phyloP scores from a whole-genome alignment of 306 rosid genomes.

The Lathyrus tuberosus region DNA sequence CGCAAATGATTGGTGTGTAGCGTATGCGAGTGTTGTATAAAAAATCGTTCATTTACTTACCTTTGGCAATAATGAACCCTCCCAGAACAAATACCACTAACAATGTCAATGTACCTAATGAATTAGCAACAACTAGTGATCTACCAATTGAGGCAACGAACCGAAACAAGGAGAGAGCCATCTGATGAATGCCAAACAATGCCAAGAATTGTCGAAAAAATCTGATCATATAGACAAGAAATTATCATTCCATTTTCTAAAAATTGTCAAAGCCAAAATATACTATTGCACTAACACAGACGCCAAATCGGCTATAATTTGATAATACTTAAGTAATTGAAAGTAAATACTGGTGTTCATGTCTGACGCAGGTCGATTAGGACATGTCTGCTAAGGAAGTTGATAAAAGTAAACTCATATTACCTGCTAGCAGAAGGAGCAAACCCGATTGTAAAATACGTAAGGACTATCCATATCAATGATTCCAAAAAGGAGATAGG shows the following conservation, averaged over 20 bases:
- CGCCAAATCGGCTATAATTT: not conserved
- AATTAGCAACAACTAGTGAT: constrained; percentile 53
- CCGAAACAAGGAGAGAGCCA: constrained; percentile 66
- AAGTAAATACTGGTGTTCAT: not conserved
- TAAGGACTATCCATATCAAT: constrained; percentile 64
- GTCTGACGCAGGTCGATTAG: not conserved
- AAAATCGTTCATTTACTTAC: constrained; percentile 39
- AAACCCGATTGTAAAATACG: constrained; percentile 79
- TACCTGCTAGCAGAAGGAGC: constrained; percentile 82
- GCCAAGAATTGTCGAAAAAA: constrained; percentile 59
- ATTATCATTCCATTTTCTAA: not conserved
- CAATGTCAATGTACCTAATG: constrained; percentile 50
- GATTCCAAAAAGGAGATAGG: constrained; percentile 74
- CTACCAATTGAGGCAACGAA: constrained; percentile 61
- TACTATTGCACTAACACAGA: not conserved
- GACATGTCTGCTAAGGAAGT: not conserved
- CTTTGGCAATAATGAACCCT: constrained; percentile 60
- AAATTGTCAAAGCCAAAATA: not conserved
- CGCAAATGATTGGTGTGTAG: not conserved
- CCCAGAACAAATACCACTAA: constrained; percentile 59
- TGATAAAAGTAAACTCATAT: constrained; percentile 19
- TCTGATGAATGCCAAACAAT: constrained; percentile 59
- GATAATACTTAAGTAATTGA: not conserved
- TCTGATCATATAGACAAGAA: constrained; percentile 40
- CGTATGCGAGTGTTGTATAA: not conserved